Conservation (phyloP, 331 rosid genomes). For the Malus hybrid region DNA sequence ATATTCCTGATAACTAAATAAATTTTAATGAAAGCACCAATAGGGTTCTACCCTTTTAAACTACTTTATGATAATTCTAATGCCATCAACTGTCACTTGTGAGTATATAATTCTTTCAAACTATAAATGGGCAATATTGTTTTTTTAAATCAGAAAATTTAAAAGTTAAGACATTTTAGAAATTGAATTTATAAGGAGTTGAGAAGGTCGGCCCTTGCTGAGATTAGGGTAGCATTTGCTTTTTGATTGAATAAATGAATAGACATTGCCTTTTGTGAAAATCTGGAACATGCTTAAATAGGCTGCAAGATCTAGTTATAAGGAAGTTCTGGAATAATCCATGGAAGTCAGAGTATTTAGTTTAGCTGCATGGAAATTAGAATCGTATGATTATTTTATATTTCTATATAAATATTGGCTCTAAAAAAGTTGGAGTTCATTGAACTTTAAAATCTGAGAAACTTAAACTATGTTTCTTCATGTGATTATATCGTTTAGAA, state of each 20-base stretch:
- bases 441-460: not conserved
- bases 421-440: not conserved
- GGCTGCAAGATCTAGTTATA: not conserved
- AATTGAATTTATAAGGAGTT: not conserved
- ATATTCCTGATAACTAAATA: not conserved
- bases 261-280: not conserved
- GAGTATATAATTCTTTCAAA: not conserved
- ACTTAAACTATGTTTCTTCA: not conserved
- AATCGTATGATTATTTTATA: not conserved
- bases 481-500: not conserved
- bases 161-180: no score
- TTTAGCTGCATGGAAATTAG: not conserved
- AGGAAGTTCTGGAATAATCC: not conserved
- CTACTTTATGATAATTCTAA: not conserved
- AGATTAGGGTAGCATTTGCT: not conserved
- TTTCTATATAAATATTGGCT: not conserved
- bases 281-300: not conserved
- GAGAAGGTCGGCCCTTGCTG: not conserved
- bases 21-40: no score
- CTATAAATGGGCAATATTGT: not conserved
- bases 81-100: not conserved
- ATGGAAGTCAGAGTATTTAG: not conserved
- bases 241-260: not conserved
- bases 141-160: not conserved
- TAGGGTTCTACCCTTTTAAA: not conserved